phyloP scores from a whole-genome alignment of 2,329 filamentous ascomycete species.

The Pseudocercospora musae region DNA sequence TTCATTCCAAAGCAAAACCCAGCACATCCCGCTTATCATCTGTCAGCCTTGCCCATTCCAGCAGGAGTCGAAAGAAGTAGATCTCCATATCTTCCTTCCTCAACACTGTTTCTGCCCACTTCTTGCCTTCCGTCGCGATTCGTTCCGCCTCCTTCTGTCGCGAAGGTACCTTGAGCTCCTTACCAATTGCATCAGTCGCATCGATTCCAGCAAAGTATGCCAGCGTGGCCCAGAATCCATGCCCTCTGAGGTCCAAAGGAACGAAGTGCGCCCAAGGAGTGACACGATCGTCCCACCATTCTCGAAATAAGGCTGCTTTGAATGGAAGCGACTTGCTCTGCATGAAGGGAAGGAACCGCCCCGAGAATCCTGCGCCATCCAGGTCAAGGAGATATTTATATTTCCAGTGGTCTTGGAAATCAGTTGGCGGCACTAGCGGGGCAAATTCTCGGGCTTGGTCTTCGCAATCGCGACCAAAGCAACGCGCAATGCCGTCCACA shows the following conservation, averaged over 20 bases:
- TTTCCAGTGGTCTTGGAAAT: constrained; percentile 59
- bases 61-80: constrained; percentile 71
- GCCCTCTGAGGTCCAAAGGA: constrained; percentile 69
- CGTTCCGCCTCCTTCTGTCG: constrained; percentile 51
- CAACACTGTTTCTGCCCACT: constrained; percentile 63
- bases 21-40: constrained; percentile 57
- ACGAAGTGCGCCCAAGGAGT: constrained; percentile 78
- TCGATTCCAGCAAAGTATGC: constrained; percentile 68
- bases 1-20: constrained; percentile 24
- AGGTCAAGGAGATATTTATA: constrained; percentile 70
- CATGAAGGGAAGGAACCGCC: constrained; percentile 63
- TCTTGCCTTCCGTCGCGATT: constrained; percentile 64
- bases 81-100: constrained; percentile 74
- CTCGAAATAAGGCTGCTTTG: constrained; percentile 67
- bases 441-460: constrained; percentile 54
- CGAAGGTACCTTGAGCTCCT: constrained; percentile 42
- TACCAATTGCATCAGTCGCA: constrained; percentile 39
- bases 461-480: constrained; percentile 52
- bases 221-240: constrained; percentile 69
- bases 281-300: constrained; percentile 75
- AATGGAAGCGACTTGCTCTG: constrained; percentile 67
- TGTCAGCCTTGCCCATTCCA: constrained; percentile 72
- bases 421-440: constrained; percentile 40
- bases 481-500: constrained; percentile 56
- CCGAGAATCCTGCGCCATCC: constrained; percentile 66